Evolutionary conservation across 331 rosid genomes (phyloP).

Genomic region (Malus hybrid): DNA sequence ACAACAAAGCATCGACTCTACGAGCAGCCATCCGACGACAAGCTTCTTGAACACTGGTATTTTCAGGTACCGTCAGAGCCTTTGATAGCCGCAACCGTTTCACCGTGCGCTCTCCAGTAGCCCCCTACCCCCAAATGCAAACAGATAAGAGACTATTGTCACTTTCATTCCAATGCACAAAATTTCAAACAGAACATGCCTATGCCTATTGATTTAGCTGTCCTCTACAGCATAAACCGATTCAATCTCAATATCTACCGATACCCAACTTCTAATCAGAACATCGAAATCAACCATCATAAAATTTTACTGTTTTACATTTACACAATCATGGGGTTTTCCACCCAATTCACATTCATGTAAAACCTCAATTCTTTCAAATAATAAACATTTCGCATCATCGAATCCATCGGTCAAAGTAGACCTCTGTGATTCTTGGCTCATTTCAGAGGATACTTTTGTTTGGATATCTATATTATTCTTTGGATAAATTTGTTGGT

Average conservation of each 20-base stretch:
- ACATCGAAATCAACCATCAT: not conserved
- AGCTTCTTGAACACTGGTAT: slow-evolving; percentile 66
- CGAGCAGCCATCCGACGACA: slow-evolving; percentile 94
- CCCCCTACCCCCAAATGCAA: slow-evolving; percentile 46
- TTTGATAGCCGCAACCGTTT: slow-evolving; percentile 76
- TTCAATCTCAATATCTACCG: not conserved
- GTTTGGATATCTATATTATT: slow-evolving; percentile 13
- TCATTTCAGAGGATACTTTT: slow-evolving; percentile 36
- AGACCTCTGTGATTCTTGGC: slow-evolving; percentile 46
- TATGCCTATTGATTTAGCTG: not conserved
- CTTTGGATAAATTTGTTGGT: slow-evolving; percentile 4
- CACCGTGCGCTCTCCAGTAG: slow-evolving; percentile 79
- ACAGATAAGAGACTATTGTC: not conserved
- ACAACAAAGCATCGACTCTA: slow-evolving; percentile 79
- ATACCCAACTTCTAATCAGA: not conserved
- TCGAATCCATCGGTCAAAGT: slow-evolving; percentile 42
- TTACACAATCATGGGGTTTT: not conserved
- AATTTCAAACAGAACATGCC: not conserved
- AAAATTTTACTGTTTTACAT: not conserved
- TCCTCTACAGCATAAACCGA: not conserved
- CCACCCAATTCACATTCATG: not conserved
- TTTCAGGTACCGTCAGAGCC: slow-evolving; percentile 89
- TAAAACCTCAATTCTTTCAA: not conserved
- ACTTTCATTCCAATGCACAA: not conserved
- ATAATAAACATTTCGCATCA: not conserved